phyloP scores from a whole-genome alignment of 2,329 filamentous ascomycete genomes.

The Arachnomyces sp. region DNA sequence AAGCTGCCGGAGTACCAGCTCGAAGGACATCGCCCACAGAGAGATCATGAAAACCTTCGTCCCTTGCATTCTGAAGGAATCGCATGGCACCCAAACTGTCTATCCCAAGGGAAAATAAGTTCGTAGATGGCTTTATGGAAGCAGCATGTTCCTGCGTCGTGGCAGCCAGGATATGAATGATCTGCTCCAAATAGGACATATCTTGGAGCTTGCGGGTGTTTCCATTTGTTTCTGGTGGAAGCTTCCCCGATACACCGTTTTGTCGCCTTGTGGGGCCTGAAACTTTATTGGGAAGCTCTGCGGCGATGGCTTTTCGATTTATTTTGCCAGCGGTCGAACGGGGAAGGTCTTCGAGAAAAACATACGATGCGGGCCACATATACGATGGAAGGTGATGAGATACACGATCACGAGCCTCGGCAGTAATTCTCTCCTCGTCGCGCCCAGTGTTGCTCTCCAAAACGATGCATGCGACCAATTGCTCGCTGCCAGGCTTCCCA shows the following conservation, averaged over 20 bases:
- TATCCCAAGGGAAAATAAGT: constrained; percentile 22
- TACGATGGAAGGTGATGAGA: constrained; percentile 16
- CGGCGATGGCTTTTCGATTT: constrained; percentile 6
- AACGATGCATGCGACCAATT: constrained; percentile 21
- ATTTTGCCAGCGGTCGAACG: constrained; percentile 2
- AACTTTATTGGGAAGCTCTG: constrained; percentile 15
- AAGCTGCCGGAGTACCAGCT: constrained; percentile 19
- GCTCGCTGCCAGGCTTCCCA: constrained; percentile 16
- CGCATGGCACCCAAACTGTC: constrained; percentile 31
- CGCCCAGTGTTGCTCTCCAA: constrained; percentile 5
- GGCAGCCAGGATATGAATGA: constrained; percentile 13
- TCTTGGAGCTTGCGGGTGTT: constrained; percentile 2
- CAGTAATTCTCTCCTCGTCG: constrained; percentile 10
- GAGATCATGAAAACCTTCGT: constrained; percentile 17
- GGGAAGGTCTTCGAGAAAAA: constrained; percentile 1
- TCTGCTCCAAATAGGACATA: constrained; percentile 8
- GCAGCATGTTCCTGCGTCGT: constrained; percentile 10
- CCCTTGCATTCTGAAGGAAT: constrained; percentile 24
- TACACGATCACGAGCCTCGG: constrained; percentile 10
- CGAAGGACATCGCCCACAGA: constrained; percentile 24
- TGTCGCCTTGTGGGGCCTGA: constrained; percentile 10
- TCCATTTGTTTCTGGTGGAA: constrained; percentile 1
- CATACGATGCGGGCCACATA: constrained; percentile 1
- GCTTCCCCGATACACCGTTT: constrained; percentile 1
- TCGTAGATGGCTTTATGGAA: constrained; percentile 12